Evolutionary conservation across 176 grass and related monocot genomes (phyloP), one percentile per base, ranked within the genome.

Genomic region (Carex pumila): DNA sequence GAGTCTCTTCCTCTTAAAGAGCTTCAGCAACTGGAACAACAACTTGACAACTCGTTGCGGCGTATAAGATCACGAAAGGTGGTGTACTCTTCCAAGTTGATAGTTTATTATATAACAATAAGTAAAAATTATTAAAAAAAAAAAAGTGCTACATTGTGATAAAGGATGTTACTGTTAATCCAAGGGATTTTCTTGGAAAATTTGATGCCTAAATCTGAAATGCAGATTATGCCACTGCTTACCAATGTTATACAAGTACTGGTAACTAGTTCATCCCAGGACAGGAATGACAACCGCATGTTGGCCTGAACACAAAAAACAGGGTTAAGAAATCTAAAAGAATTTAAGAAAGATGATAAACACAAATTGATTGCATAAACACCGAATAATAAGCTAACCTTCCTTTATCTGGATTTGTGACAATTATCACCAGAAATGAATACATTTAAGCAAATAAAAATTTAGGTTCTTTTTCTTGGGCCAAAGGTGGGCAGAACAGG

Each of bases 41-140:
- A 90, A 69, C 85, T 97, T 43, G 82, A 88, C 37, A 75, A 5
- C 21, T 84, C 91, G 66, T 79, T 97, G 67, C 79, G 47, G 37
- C 89, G 60, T 82, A 89, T 91, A 77, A 93, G 91, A 85, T 90
- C 88, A 19, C 91, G 66, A 87, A 97, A 91, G 91, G 94, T 93
- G 54, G 70, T 32, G 1, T 0, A 3, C 57, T 49, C 18, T 70
- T 53, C 71, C 47, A 61, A 17, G 58, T 7, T 55, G 12, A 52
- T 30, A 71, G 12, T 58, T 12, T 65, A 25, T 7, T 1, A 37
- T 68, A 68, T 37, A 68, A 68, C 13, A 68, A 7, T 7, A 70
- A 70, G 14, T 36, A 36, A 41, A 70, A 3, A 0, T 41, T 3
- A 31, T 65, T 12, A 6, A 9, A 61, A 61, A 61, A 25, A 29